These are phyloP conservation scores for Curvularia eragrostidis DNA, from an alignment of 2,329 filamentous ascomycete genomes.

Conservation along the genomic window DNA sequence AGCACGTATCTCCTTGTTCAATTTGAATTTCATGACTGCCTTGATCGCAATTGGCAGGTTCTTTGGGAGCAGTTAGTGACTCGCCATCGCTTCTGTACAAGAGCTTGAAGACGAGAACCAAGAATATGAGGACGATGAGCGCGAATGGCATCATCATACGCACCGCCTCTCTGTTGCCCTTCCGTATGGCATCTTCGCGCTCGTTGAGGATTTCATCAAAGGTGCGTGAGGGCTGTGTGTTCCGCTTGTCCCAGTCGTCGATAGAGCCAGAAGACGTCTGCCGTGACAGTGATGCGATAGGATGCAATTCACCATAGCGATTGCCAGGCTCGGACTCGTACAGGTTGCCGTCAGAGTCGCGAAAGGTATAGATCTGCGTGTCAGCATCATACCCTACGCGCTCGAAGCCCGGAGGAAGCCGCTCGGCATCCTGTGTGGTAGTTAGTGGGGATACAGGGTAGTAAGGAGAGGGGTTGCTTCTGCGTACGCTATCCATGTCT, in stretches of 20 bases:
- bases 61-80: constrained; percentile 22
- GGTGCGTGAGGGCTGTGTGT: constrained; percentile 10
- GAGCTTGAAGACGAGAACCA: constrained; percentile 54
- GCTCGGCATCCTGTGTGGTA: constrained; percentile 54
- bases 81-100: constrained; percentile 15
- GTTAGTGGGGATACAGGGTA: background rate
- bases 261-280: background rate
- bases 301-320: constrained; percentile 57
- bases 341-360: constrained; percentile 56
- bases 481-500: constrained; percentile 32
- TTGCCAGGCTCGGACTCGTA: constrained; percentile 61
- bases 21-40: constrained; percentile 52
- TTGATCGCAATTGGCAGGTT: constrained; percentile 29
- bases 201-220: constrained; percentile 20
- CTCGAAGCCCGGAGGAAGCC: constrained; percentile 63
- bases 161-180: constrained; percentile 53
- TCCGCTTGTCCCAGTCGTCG: background rate
- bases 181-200: constrained; percentile 26
- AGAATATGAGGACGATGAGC: constrained; percentile 59
- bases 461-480: background rate
- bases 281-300: constrained; percentile 15
- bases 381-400: constrained; percentile 65
- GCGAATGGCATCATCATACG: constrained; percentile 66
- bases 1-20: constrained; percentile 60
- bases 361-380: constrained; percentile 61